Evolutionary conservation across 768 basidiomycete genomes (phyloP), one percentile per base, ranked within the genome.

Genomic region (Serendipita sp.): DNA sequence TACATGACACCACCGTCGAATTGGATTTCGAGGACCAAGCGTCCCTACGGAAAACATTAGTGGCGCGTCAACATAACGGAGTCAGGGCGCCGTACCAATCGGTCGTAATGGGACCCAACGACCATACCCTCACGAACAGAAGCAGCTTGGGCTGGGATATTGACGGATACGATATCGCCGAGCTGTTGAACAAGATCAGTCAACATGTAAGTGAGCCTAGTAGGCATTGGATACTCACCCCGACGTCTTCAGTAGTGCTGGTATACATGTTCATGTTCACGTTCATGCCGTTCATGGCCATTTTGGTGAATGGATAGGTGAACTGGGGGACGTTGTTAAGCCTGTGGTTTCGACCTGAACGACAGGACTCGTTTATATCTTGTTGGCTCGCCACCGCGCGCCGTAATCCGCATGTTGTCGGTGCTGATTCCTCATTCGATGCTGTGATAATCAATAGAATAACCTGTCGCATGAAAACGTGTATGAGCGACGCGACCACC

Each of bases 21-120:
- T 71, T 88, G 89, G 35, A 92, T 86, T 71, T 90, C 86, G 67
- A 92, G 76, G 68, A 91, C 80, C 76, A 88, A 86, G 65, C 88
- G 85, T 63, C 89, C 89, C 89, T 92, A 67, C 4, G 63, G 28
- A 13, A 1, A 28, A 53, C 46, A 7, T 60, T n/a, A 30, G 37
- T 15, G 56, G 3, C 28, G 34, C 18, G 11, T 51, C 38, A 28
- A 38, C 64, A 32, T 32, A 24, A 24, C 35, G 34, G 65, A 58
- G 51, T 41, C 37, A 63, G 15, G 15, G 24, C 15, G 65, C 16
- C 13, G 78, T 73, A 89, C 89, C 63, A 78, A 74, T 68, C 79
- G 76, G 80, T 92, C 89, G 65, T 81, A 69, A 75, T 87, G 84
- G 38, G 86, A 81, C 45, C 88, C 87, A 44, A 90, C 76, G 68